Conservation (phyloP, 2,329 filamentous ascomycete species). For the Davidsoniella neocaledoniae region DNA sequence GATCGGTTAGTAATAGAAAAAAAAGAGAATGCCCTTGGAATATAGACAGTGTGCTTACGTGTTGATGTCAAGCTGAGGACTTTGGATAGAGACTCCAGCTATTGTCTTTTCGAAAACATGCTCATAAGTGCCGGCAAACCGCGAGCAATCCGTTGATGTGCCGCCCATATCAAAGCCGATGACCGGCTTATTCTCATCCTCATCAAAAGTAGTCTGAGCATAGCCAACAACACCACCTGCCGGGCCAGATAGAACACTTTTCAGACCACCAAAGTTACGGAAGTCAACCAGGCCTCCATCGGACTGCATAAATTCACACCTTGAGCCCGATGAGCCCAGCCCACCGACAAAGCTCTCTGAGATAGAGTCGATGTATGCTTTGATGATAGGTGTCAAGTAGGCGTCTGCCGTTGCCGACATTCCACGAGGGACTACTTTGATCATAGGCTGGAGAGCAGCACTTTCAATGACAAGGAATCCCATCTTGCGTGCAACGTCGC, state of each 20-base stretch:
- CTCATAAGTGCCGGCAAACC: slow-evolving; percentile 77
- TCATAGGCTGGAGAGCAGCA: slow-evolving; percentile 25
- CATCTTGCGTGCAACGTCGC: slow-evolving; percentile 58
- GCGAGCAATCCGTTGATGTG: slow-evolving; percentile 78
- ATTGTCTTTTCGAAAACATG: slow-evolving; percentile 92
- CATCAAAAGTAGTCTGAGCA: slow-evolving; percentile 78
- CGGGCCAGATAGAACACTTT: slow-evolving; percentile 74
- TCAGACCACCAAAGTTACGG: slow-evolving; percentile 66
- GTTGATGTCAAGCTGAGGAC: slow-evolving; percentile 84
- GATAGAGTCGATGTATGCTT: slow-evolving; percentile 25
- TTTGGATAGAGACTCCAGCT: slow-evolving; percentile 85
- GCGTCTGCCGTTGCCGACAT: slow-evolving; percentile 27
- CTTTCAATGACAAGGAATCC: slow-evolving; percentile 28
- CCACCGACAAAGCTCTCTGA: slow-evolving; percentile 51
- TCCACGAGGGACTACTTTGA: slow-evolving; percentile 28
- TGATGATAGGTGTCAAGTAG: slow-evolving; percentile 26
- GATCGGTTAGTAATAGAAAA: background rate
- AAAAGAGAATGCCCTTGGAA: background rate
- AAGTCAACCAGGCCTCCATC: slow-evolving; percentile 61
- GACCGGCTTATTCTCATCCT: slow-evolving; percentile 63
- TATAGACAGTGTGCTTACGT: slow-evolving; percentile 28
- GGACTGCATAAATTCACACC: slow-evolving; percentile 93
- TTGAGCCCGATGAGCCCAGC: slow-evolving; percentile 62
- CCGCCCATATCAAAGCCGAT: slow-evolving; percentile 80
- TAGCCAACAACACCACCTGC: slow-evolving; percentile 92